These are phyloP conservation scores for Stephanodiscus triporus DNA, from an alignment of 108 stramenopile species.

Conservation along the genomic window DNA sequence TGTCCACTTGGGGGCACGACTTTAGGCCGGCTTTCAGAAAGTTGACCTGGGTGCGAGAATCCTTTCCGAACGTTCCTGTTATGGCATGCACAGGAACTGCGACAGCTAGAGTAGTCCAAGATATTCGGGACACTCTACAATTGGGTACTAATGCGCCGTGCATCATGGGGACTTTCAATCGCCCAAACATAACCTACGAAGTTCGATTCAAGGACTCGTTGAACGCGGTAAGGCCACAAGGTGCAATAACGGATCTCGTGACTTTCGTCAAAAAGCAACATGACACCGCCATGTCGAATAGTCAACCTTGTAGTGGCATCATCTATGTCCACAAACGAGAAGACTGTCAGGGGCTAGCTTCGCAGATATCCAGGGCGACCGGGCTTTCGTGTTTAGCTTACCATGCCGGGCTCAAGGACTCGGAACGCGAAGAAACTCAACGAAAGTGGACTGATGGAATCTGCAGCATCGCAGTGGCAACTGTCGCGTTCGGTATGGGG, in stretches of 20 bases:
- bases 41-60: constrained; percentile 67
- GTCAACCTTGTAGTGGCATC: constrained; percentile 78
- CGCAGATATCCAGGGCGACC: constrained; percentile 32
- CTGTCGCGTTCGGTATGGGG: constrained; percentile 91
- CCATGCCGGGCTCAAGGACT: constrained; percentile 74
- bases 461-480: constrained; percentile 74
- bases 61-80: constrained; percentile 85
- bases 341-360: constrained; percentile 62
- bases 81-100: constrained; percentile 78
- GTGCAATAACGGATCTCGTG: constrained; percentile 61
- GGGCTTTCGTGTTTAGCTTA: constrained; percentile 53
- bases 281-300: constrained; percentile 29
- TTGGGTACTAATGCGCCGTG: constrained; percentile 47
- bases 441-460: constrained; percentile 63
- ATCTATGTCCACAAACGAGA: constrained; percentile 94
- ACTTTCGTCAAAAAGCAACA: constrained; percentile 65
- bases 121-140: constrained; percentile 71
- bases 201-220: constrained; percentile 58
- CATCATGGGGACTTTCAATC: constrained; percentile 86
- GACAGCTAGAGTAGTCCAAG: constrained; percentile 79
- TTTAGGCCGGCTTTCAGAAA: constrained; percentile 63
- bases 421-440: constrained; percentile 59
- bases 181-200: constrained; percentile 92
- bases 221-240: constrained; percentile 25
- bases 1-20: constrained; percentile 82